Conservation (phyloP, 169 alveolate species). For the Eimeria necatrix region DNA sequence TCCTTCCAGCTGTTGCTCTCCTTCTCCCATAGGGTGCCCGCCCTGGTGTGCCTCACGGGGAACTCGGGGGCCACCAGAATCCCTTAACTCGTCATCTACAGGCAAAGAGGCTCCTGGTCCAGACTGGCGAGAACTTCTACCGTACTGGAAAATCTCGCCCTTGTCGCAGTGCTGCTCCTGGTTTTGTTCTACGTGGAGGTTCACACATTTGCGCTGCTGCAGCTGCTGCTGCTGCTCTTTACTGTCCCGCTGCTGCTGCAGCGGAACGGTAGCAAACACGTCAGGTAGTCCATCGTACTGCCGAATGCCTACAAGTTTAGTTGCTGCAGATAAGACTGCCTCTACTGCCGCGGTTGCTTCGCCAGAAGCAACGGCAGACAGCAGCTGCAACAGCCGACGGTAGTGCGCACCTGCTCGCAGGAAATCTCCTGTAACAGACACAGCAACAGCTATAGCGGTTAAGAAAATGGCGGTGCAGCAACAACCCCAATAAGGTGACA, state of each 20-base stretch:
- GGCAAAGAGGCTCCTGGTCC: not conserved
- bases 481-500: not conserved
- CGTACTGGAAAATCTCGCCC: no score
- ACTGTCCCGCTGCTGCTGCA: constrained; percentile 25
- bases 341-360: constrained; percentile 68
- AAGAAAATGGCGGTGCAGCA: not conserved
- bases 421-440: constrained; percentile 43
- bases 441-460: not conserved
- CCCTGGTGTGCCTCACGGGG: not conserved
- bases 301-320: constrained; percentile 46
- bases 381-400: constrained; percentile 68
- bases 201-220: not conserved
- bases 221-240: constrained; percentile 19
- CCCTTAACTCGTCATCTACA: not conserved
- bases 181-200: not conserved
- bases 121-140: not conserved
- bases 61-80: not conserved
- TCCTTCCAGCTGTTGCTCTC: constrained; percentile 44
- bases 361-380: constrained; percentile 69
- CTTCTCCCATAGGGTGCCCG: not conserved
- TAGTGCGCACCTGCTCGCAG: constrained; percentile 42
- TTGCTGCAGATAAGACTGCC: constrained; percentile 52
- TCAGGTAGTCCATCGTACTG: constrained; percentile 60
- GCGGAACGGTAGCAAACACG: constrained; percentile 45
- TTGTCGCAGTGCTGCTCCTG: not conserved